Evolutionary conservation across 345 rosid species (phyloP).

Genomic region (Syzygium jambos): DNA sequence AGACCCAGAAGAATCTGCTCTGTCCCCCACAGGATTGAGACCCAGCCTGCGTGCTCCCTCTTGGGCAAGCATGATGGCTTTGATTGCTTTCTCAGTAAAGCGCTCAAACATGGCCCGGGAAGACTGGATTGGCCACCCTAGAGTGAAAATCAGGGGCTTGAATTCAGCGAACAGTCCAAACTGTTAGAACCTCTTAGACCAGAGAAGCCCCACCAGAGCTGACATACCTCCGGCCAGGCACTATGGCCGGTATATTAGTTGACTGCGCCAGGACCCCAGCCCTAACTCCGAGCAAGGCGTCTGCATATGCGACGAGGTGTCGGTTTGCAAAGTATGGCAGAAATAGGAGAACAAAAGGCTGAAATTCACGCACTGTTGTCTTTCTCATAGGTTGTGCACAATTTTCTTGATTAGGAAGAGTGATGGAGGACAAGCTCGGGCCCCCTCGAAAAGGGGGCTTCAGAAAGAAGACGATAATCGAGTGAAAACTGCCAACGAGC

Average conservation of each 20-base stretch:
- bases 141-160: conserved; percentile 32
- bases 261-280: conserved; percentile 52
- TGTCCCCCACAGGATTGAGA: conserved; percentile 94
- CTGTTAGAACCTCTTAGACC: conserved; percentile 53
- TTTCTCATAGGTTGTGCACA: not conserved
- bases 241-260: conserved; percentile 32
- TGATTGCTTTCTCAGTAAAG: conserved; percentile 92
- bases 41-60: conserved; percentile 99
- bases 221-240: conserved; percentile 25
- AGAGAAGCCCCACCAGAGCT: conserved; percentile 32
- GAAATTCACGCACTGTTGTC: not conserved
- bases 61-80: conserved; percentile 97
- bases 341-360: not conserved
- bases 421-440: not conserved
- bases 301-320: not conserved
- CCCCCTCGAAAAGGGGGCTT: not conserved
- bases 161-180: conserved; percentile 28
- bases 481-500: not conserved
- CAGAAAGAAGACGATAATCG: not conserved
- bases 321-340: not conserved
- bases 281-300: conserved; percentile 23
- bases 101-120: conserved; percentile 95
- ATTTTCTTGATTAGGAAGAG: not conserved
- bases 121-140: conserved; percentile 26
- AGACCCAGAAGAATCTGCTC: conserved; percentile 89